Base-by-base conservation (phyloP, 2,329 filamentous ascomycete genomes). In the Talaromyces sp. region DNA sequence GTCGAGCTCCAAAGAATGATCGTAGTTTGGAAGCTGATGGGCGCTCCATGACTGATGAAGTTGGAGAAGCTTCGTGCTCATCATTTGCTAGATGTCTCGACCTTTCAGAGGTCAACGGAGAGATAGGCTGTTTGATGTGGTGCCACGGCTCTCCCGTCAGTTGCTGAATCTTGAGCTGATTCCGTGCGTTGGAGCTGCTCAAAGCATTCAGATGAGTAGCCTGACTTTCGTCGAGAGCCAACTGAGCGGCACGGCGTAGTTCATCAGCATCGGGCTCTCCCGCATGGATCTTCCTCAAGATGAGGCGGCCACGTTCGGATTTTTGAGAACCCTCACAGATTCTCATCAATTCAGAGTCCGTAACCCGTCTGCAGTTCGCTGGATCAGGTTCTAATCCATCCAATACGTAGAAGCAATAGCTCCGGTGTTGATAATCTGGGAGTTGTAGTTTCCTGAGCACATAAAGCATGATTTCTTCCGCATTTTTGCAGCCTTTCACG, bases 391-490 rank as follows among this genome's bases (percentile, higher is more conserved):
- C 92, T 45, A 92, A 82, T 60, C 93, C 94, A 69, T 92, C 89
- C 65, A 98, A 83, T 0, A 97, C 90, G 83, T 95, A 98, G 80
- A 99, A 98, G 81, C 93, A 97, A 79, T 97, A 98, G 73, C 96
- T 97, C 72, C 93, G 88, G 75, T 95, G 91, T 72, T 97, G 93
- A 68, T 94, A 91, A 74, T 97, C 93, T 24, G 93, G 91, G 35
- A 97, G 84, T 47, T 89, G 88, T 68, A 97, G 91, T 76, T 98
- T 98, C 70, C 90, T 88, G 52, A 98, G 80, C 0, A 95, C 96
- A 67, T 92, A 90, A 54, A 93, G 85, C 82, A 97, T 94, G 61
- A 98, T 91, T 70, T 98, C 93, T 72, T 97, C 95, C 67, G 92
- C 91, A 5, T 90, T 95, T 73, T 89, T 93, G 83, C 93, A 97